These are phyloP conservation scores for Exophiala aquamarina DNA, from an alignment of 2,329 filamentous ascomycete genomes.

Conservation along the genomic window DNA sequence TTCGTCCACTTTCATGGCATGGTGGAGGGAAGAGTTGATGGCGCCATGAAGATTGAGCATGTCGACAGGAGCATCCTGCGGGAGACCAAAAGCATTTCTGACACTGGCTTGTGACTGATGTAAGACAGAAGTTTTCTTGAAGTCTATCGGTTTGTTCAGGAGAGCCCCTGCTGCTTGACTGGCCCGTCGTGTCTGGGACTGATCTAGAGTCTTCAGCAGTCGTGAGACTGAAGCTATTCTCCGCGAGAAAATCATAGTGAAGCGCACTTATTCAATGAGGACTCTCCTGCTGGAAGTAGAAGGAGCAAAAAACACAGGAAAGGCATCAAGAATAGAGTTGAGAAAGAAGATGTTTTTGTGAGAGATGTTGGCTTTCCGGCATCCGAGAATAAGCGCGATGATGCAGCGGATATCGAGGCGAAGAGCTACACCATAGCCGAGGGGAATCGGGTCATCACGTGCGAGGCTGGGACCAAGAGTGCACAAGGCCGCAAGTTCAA, in stretches of 20 bases:
- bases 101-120: constrained; percentile 75
- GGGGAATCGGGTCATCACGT: no score
- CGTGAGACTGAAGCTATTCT: constrained; percentile 8
- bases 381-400: constrained; percentile 5
- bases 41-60: constrained; percentile 93
- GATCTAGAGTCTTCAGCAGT: constrained; percentile 4
- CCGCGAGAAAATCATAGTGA: constrained; percentile 1
- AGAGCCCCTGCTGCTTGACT: constrained; percentile 48
- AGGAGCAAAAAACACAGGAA: not conserved
- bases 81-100: constrained; percentile 70
- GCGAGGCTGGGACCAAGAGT: no score
- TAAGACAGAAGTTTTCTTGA: constrained; percentile 75
- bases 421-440: no score
- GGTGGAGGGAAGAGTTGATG: constrained; percentile 84
- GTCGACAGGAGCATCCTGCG: constrained; percentile 70
- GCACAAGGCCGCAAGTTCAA: no score
- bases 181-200: constrained; percentile 8
- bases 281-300: no score
- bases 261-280: no score
- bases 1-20: constrained; percentile 79
- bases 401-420: no score
- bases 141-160: constrained; percentile 87
- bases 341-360: no score
- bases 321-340: no score
- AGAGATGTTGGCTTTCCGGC: not conserved